Base-by-base conservation (phyloP, 371 early-diverging fungal species). In the Thermomucor indicae-seudaticae region DNA sequence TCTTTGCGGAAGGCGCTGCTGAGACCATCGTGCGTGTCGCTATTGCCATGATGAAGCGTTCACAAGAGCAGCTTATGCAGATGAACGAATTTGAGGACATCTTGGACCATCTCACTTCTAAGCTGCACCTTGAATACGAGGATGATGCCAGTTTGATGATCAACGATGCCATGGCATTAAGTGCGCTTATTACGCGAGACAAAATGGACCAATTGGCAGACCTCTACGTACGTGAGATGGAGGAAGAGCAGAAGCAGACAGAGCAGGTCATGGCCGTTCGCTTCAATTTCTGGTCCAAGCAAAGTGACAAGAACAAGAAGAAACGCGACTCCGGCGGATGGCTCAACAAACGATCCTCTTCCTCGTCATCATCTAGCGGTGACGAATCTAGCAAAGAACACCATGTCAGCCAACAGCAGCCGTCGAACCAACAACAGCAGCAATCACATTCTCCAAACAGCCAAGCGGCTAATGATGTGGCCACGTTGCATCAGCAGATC, bases 21-120 rank as follows among this genome's bases (percentile, higher is more conserved):
- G 89, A 84, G 57, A 77, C 90, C 27, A 86, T 93, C 54, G 83
- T 93, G 72, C 82, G 89, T 11, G 81, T 93, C 6, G 88, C 91
- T 1, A 72, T 93, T 19, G 90, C 96, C 14, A 71, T 92, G 58
- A 60, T 92, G 57, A 84, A 86, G 53, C 81, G 83, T 37, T 90
- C 92, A 41, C 78, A 80, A 45, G 81, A 83, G 11, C 59, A 54
- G 30, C 50, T 95, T 42, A 58, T 90, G 59, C 62, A 65, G 19
- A 75, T 88, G 54, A 83, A 72, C 30, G 91, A 91, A 40, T 91
- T 94, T 62, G 93, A 92, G 63, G 78, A 78, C 6, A 65, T 89
- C 24, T 76, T 94, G 50, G 81, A 87, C 23, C 86, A 81, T 53
- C 73, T 94, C 31, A 88, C 88, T 35, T 59, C 75, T 47, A 86